phyloP scores from a whole-genome alignment of 768 basidiomycete species.

The Pulveroboletus sp. region DNA sequence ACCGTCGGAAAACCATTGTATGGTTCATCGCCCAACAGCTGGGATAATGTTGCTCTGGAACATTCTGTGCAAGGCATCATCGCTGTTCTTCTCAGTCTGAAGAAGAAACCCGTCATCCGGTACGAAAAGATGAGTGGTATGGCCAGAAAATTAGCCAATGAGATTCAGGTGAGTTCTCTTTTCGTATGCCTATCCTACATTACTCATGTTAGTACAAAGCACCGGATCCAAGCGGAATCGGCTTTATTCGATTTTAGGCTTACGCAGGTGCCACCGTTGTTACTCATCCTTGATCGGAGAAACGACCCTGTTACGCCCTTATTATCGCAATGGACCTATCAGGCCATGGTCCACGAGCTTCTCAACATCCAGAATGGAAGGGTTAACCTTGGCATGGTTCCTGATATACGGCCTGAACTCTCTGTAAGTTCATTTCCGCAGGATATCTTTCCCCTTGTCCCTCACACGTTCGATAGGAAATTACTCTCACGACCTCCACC shows the following conservation, averaged over 20 bases:
- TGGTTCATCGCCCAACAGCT: conserved; percentile 64
- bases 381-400: conserved; percentile 77
- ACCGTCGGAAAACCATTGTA: conserved; percentile 60
- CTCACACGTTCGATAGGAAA: conserved; percentile 55
- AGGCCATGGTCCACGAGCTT: conserved; percentile 98
- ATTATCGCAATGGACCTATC: conserved; percentile 98
- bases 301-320: conserved; percentile 98
- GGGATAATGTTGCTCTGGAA: conserved; percentile 71
- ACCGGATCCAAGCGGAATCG: conserved; percentile 74
- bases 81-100: conserved; percentile 86
- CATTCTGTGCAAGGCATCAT: conserved; percentile 76
- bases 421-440: conserved; percentile 45
- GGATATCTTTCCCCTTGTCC: conserved; percentile 1
- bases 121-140: conserved; percentile 91
- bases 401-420: conserved; percentile 82
- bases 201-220: conserved; percentile 39
- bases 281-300: conserved; percentile 89
- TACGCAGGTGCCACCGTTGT: conserved; percentile 81
- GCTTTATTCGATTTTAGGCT: conserved; percentile 88
- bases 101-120: conserved; percentile 92
- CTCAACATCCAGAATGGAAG: conserved; percentile 92
- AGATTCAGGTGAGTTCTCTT: conserved; percentile 61
- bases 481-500: conserved; percentile 84
- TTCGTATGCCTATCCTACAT: not conserved
- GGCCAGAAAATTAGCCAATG: conserved; percentile 83